Conservation (phyloP, 2,329 filamentous ascomycete species). For the Trichophaea hybrida region DNA sequence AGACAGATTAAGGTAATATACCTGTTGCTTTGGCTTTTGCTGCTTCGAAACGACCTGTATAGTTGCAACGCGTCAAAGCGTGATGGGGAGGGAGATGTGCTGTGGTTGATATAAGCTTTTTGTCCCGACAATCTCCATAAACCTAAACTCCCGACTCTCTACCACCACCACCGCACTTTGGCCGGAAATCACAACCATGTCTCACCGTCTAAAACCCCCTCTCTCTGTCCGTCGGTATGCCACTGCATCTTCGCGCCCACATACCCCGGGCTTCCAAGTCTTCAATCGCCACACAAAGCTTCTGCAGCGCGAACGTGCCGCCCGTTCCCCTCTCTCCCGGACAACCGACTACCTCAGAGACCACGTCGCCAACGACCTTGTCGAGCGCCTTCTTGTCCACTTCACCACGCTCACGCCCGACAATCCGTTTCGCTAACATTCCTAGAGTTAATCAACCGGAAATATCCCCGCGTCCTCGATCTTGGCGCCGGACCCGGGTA, state of each 20-base stretch:
- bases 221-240: slow-evolving; percentile 40
- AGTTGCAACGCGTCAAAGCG: too few species aligned
- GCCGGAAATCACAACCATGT: not conserved
- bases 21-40: too few species aligned
- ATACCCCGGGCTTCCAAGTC: slow-evolving; percentile 52
- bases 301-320: slow-evolving; percentile 79
- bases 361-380: slow-evolving; percentile 71
- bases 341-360: slow-evolving; percentile 86
- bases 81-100: too few species aligned
- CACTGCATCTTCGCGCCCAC: slow-evolving; percentile 57
- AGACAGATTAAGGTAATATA: too few species aligned
- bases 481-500: slow-evolving; percentile 94
- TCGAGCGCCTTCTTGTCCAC: slow-evolving; percentile 65
- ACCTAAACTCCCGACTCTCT: not conserved
- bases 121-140: not conserved
- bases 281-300: slow-evolving; percentile 84
- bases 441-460: slow-evolving; percentile 72
- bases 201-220: not conserved
- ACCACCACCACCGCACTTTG: not conserved
- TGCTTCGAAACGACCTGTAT: too few species aligned
- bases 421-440: not conserved
- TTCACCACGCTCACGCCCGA: not conserved
- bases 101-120: too few species aligned
- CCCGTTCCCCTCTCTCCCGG: slow-evolving; percentile 56
- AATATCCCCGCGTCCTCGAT: slow-evolving; percentile 73